These are phyloP conservation scores for Cucumis variabilis DNA, from an alignment of 331 rosid species.

Conservation along the genomic window DNA sequence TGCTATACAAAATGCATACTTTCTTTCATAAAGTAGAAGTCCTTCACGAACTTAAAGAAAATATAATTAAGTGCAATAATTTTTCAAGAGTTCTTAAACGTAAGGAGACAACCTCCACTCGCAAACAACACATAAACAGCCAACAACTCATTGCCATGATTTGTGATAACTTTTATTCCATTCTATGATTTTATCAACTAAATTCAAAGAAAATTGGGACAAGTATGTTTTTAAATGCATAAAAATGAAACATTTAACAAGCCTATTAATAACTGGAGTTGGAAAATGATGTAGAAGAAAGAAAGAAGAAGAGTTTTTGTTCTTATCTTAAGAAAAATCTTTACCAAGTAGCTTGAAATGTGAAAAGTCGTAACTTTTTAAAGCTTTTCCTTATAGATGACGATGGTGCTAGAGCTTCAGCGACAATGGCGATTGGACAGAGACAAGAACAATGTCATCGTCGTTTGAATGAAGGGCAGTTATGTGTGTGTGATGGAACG, in stretches of 20 bases:
- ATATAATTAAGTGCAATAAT: neutral
- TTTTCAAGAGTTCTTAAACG: neutral
- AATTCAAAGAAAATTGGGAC: slow-evolving; percentile 31
- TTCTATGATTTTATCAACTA: slow-evolving; percentile 81
- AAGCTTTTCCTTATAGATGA: no score
- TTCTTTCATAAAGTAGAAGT: neutral
- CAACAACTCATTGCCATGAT: slow-evolving; percentile 91
- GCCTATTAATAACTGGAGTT: no score
- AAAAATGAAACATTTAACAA: neutral
- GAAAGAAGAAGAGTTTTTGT: no score
- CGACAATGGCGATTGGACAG: no score
- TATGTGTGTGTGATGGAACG: no score
- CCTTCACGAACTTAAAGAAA: neutral
- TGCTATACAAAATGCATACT: neutral
- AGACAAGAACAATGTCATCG: no score
- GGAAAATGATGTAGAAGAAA: no score
- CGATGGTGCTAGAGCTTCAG: no score
- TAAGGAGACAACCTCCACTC: slow-evolving; percentile 67
- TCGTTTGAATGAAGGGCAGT: no score
- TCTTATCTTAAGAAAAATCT: no score
- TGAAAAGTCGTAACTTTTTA: no score
- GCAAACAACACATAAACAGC: slow-evolving; percentile 92
- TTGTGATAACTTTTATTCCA: slow-evolving; percentile 88
- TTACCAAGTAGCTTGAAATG: no score
- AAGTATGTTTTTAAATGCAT: slow-evolving; percentile 33